phyloP scores from a whole-genome alignment of 2,329 filamentous ascomycete species.

The Penicillium rolfsii region DNA sequence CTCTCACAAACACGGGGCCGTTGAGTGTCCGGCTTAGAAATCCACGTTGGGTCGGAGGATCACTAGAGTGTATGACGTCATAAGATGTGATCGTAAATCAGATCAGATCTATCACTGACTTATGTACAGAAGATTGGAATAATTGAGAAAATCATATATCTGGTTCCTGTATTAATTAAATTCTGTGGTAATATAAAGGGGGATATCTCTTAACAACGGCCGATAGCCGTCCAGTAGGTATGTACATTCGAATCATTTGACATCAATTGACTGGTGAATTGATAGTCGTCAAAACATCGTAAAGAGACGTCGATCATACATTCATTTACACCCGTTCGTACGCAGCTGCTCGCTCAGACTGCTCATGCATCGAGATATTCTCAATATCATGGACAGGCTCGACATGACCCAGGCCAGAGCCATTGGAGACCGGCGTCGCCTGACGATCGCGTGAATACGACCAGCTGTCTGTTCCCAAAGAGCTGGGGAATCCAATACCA shows the following conservation, averaged over 20 bases:
- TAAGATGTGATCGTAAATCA: not conserved
- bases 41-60: not conserved
- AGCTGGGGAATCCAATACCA: constrained; percentile 38
- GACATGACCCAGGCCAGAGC: not conserved
- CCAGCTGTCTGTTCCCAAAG: constrained; percentile 37
- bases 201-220: not conserved
- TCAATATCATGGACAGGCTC: constrained; percentile 13
- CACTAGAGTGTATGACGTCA: not conserved
- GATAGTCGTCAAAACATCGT: not conserved
- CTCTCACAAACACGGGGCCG: not conserved
- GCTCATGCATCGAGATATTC: constrained; percentile 11
- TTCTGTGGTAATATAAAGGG: not conserved
- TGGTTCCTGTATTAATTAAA: not conserved
- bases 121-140: not conserved
- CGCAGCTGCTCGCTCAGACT: not conserved
- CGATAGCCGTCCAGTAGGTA: not conserved
- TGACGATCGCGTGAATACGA: constrained; percentile 16
- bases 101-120: not conserved
- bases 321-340: constrained; percentile 3
- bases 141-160: not conserved
- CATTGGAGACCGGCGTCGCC: not conserved
- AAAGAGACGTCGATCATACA: not conserved
- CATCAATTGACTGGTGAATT: not conserved
- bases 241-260: not conserved
- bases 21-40: not conserved